Evolutionary conservation across 2,329 filamentous ascomycete genomes (phyloP).

Genomic region (Peltaster fructicola): DNA sequence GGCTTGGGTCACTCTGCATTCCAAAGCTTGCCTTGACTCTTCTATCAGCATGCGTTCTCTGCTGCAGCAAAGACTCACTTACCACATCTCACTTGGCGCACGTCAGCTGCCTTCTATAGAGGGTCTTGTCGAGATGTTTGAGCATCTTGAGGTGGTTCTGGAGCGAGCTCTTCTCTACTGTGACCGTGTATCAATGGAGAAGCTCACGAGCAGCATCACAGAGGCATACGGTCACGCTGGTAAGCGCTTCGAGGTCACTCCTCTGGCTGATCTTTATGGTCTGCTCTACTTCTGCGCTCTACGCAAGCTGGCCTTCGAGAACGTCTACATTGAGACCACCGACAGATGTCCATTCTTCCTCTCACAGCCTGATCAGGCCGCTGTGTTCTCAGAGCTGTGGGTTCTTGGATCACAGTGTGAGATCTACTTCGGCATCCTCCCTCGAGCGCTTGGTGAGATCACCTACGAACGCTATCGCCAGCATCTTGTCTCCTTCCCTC

Average conservation of each 20-base stretch:
- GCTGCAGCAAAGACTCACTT: no score
- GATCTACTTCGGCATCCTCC: constrained; percentile 39
- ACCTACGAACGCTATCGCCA: constrained; percentile 8
- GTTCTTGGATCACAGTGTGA: constrained; percentile 46
- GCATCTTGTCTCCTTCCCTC: constrained; percentile 8
- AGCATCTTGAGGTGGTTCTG: constrained; percentile 4
- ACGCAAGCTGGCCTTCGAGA: constrained; percentile 39
- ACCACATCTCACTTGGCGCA: no score
- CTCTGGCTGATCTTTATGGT: constrained; percentile 38
- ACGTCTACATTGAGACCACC: constrained; percentile 45
- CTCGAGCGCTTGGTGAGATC: constrained; percentile 8
- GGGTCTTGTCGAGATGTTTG: constrained; percentile 3
- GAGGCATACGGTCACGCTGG: constrained; percentile 5
- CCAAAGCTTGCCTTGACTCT: no score
- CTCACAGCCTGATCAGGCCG: constrained; percentile 43
- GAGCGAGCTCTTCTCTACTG: constrained; percentile 19
- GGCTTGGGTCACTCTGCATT: no score
- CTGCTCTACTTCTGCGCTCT: constrained; percentile 41
- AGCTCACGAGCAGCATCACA: constrained; percentile 4
- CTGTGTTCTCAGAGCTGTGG: constrained; percentile 45
- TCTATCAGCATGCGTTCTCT: no score
- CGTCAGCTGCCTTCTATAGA: no score
- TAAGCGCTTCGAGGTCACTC: no score
- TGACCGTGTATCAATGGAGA: constrained; percentile 7
- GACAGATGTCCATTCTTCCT: constrained; percentile 45